Percentiles rank a stretch among this genome's conserved stretches.
Conservation (phyloP, 805 yeast genomes). For the Candida germanica region DNA sequence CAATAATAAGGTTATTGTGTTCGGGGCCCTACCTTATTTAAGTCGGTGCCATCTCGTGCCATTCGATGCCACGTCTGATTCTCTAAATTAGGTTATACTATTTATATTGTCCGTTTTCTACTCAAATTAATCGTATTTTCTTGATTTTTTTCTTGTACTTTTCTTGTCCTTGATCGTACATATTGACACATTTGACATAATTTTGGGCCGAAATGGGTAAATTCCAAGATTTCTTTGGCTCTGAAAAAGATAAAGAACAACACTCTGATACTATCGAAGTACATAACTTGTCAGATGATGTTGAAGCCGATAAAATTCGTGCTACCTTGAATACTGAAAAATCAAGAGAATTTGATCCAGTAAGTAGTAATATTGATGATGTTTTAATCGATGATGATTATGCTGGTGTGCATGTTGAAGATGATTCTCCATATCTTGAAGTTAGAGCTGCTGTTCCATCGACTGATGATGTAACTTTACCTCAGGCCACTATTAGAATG, state of each 20-base stretch:
- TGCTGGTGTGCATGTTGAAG: constrained; percentile 41
- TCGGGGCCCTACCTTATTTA: no score
- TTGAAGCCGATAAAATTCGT: constrained; percentile 1
- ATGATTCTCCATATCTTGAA: constrained; percentile 56
- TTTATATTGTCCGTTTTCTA: no score
- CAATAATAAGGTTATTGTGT: no score
- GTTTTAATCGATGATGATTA: constrained; percentile 30
- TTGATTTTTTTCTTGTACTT: no score
- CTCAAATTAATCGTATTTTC: no score
- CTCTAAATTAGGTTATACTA: no score
- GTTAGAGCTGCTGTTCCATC: constrained; percentile 61
- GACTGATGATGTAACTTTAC: constrained; percentile 47
- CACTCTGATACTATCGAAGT: constrained; percentile 3
- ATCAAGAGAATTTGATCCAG: constrained; percentile 33
- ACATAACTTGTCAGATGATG: constrained; percentile 3
- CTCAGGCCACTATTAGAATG: constrained; percentile 53
- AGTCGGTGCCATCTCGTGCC: no score
- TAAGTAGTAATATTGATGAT: constrained; percentile 23
- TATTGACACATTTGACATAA: no score
- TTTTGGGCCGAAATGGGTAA: constrained; percentile 13
- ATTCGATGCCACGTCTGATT: no score
- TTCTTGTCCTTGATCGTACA: no score
- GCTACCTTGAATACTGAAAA: constrained; percentile 6
- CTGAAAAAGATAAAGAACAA: constrained; percentile 7
- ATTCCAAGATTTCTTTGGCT: constrained; percentile 4